Evolutionary conservation across 768 basidiomycete genomes (phyloP), one percentile per base, ranked within the genome.

Genomic region (Hygrocybe coccinea): DNA sequence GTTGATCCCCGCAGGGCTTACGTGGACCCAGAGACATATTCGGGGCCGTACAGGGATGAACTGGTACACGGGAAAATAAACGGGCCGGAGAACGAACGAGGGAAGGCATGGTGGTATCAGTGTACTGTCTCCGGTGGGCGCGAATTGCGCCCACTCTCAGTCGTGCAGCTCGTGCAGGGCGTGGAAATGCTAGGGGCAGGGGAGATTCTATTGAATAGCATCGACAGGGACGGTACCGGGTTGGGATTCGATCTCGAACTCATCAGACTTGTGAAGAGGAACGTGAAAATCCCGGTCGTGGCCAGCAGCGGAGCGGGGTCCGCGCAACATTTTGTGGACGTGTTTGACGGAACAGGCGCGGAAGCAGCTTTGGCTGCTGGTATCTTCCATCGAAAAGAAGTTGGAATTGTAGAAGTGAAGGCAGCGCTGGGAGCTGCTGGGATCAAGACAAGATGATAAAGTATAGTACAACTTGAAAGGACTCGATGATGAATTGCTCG

Each of bases 61-160:
- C 69, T 91, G 19, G 69, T 91, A 24, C 71, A 68, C 54, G 78
- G 79, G 1, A 69, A 68, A 41, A 67, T 72, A 2, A 75, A 77
- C 55, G 71, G 71, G 7, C 67, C 74, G 7, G 81, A 81, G 64
- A 73, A 76, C 55, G 88, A 88, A 59, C 73, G 78, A 52, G 85
- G 83, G 41, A 85, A 83, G 65, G 86, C 84, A 41, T 98, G 97
- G 94, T 98, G 95, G 97, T 99, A 99, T 71, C 93, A 95, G 67
- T 98, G 97, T 70, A 98, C 97, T 10, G 89, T 97, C 46, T 89
- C 86, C 1, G 95, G 97, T 37, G 97, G 97, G 12, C 85, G 97
- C 29, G 89, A 93, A 67, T 60, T 76, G 21, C 84, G 93, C 11
- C 84, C 83, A 35, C 72, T 99, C 33, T 97, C 95, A 12, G 95